Evolutionary conservation across 2,329 filamentous ascomycete species (phyloP).

Genomic region (Arthrinium puccinioides): DNA sequence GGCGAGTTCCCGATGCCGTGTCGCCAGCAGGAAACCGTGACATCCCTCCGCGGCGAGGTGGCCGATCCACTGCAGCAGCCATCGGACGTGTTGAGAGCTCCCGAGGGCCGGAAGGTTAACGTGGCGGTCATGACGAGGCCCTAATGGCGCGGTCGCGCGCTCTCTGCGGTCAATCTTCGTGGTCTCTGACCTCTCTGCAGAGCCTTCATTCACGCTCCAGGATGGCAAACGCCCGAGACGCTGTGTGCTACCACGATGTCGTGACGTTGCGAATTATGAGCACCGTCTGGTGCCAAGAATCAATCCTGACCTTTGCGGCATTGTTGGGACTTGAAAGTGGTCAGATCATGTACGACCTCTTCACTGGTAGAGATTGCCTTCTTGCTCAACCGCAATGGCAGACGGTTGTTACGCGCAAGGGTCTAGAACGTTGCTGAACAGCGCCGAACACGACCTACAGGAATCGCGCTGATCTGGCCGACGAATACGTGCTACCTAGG

Average conservation of each 20-base stretch:
- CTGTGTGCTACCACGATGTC: not conserved
- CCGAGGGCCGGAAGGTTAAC: too few species aligned
- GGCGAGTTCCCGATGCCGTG: constrained; percentile 1
- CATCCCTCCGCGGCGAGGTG: not conserved
- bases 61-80: not conserved
- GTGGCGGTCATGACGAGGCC: constrained; percentile 2
- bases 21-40: not conserved
- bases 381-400: constrained; percentile 28
- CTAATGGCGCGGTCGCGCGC: constrained; percentile 3
- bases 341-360: constrained; percentile 6
- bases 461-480: constrained; percentile 17
- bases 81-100: not conserved
- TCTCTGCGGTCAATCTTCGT: constrained; percentile 1
- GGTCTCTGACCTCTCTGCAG: constrained; percentile 1
- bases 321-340: not conserved
- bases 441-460: constrained; percentile 13
- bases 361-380: constrained; percentile 23
- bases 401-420: constrained; percentile 16
- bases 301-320: not conserved
- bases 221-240: constrained; percentile 6
- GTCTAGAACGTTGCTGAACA: constrained; percentile 8
- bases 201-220: constrained; percentile 4
- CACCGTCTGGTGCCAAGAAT: not conserved
- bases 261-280: not conserved
- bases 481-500: constrained; percentile 25